phyloP scores from a whole-genome alignment of 208 protist species.

The Acanthamoeba rhysodes region DNA sequence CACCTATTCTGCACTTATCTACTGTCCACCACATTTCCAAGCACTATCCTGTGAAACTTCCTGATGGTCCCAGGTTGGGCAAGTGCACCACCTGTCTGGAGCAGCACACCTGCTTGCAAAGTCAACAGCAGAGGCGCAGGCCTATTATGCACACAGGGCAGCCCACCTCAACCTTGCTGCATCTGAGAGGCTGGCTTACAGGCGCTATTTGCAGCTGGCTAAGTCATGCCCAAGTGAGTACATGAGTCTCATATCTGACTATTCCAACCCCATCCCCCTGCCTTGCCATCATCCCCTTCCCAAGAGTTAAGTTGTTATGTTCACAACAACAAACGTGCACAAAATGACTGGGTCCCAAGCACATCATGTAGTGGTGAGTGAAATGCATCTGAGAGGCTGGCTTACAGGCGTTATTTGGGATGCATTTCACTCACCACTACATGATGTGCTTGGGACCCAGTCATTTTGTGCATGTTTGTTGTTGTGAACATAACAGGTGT shows the following conservation, averaged over 20 bases:
- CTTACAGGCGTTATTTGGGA: too few species aligned
- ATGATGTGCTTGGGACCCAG: too few species aligned
- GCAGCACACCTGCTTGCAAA: background rate
- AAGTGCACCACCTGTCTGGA: background rate
- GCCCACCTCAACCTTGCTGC: background rate
- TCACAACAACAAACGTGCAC: too few species aligned
- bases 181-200: background rate
- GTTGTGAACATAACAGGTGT: too few species aligned
- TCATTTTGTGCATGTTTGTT: too few species aligned
- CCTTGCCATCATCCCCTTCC: background rate
- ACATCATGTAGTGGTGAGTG: too few species aligned
- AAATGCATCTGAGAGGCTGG: too few species aligned
- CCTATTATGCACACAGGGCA: background rate
- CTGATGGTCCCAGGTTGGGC: background rate
- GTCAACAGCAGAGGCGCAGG: background rate
- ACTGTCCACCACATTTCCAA: background rate
- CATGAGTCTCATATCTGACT: conserved; percentile 24
- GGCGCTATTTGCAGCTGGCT: background rate
- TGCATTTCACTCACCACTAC: too few species aligned
- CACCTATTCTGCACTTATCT: background rate
- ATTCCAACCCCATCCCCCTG: background rate
- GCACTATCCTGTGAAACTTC: background rate
- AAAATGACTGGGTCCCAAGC: too few species aligned
- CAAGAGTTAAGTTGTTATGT: too few species aligned
- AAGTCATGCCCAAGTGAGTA: background rate